Conservation (phyloP, 169 alveolate species). For the Cryptosporidium parvum region DNA sequence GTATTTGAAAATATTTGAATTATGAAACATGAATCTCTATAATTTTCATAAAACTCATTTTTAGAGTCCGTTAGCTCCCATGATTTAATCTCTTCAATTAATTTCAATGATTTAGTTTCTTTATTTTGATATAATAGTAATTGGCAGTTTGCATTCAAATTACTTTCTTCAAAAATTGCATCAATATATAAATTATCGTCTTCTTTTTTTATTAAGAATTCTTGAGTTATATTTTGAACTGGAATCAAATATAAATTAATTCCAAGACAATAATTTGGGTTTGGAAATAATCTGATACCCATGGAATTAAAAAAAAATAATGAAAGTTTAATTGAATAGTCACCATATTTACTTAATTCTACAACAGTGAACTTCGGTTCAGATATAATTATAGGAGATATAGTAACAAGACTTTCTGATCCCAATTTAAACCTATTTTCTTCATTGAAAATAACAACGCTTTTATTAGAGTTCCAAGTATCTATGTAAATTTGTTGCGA, state of each 20-base stretch:
- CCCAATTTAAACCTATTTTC: constrained; percentile 8
- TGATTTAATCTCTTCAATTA: neutral
- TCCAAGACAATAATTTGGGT: constrained; percentile 1
- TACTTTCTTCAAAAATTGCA: constrained; percentile 14
- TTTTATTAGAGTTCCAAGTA: constrained; percentile 4
- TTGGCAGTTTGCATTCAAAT: constrained; percentile 3
- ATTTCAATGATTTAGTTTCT: neutral
- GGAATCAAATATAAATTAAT: constrained; percentile 13
- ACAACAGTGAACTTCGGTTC: constrained; percentile 2
- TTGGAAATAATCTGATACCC: constrained; percentile 48
- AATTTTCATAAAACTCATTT: neutral
- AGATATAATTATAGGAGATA: constrained; percentile 20
- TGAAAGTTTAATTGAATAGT: constrained; percentile 1
- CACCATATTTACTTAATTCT: neutral
- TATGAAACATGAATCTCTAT: constrained; percentile 11
- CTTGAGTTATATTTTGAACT: neutral
- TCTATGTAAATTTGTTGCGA: constrained; percentile 24
- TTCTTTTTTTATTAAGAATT: neutral
- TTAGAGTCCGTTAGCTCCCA: neutral
- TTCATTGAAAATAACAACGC: neutral
- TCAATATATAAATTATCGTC: neutral
- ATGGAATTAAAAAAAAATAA: constrained; percentile 26
- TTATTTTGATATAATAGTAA: neutral
- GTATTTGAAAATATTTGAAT: constrained; percentile 30
- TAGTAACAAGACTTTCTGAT: neutral